Base-by-base conservation (phyloP, 331 rosid genomes). In the Cydonia oblonga region DNA sequence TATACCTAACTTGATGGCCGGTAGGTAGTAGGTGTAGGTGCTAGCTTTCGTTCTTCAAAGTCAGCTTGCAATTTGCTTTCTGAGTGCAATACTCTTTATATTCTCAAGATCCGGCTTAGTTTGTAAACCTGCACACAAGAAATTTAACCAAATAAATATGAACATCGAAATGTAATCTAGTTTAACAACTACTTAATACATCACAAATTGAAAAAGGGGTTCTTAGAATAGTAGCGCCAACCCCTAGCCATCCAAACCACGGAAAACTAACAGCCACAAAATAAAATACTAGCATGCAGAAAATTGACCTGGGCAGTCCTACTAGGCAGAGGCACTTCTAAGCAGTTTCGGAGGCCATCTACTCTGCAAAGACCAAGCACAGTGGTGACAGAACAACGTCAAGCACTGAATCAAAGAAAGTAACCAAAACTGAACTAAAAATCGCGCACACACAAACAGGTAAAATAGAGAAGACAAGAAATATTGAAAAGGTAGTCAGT, bases 241-340 rank as follows among this genome's bases (percentile, higher is more conserved):
- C 52, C 35, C n/a, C 15, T 53, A 56, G 35, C 28, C 33, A 15
- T 30, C 53, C 24, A 8, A 56, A 32, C 35, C 26, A 22, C 14
- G 18, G 58, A 51, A 18, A 15, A 19, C 15, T 29, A 51, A 5
- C 5, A 30, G 32, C 30, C 40, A 24, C 32, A 29, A 61, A 20
- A 65, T 4, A 33, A 59, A 11, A 32, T 40, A 26, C 29, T 57
- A n/a, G 40, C 58, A 70, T 9, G 69, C 64, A 68, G 74, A 35
- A 75, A 56, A 58, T 70, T 33, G 69, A 83, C 98, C 97, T 91
- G 98, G 32, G 97, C 92, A 64, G 96, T 93, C 78, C 96, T 82
- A 68, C 88, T 81, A 12, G 92, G 97, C 71, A 91, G 86, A 68
- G 84, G 73, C 82, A 88, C 88, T 74, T 85, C 96, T 73, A 93